Base-by-base conservation (phyloP, 306 rosid species). In the Pterocarpus santalinus region DNA sequence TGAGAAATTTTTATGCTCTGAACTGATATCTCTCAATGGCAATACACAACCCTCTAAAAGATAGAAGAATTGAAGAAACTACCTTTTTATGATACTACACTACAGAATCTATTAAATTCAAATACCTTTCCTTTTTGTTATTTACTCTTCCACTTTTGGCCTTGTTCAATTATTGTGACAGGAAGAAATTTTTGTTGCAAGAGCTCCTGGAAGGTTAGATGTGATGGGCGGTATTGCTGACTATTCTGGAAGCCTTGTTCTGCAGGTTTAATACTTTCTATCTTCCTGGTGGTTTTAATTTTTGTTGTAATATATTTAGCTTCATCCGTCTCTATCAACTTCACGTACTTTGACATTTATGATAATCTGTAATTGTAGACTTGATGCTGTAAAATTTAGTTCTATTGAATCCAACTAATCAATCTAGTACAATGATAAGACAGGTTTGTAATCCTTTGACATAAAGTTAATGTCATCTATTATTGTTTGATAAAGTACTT, bases 151-250 rank as follows among this genome's bases (percentile, higher is more conserved):
- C 66, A 61, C 60, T 73, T 73, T 79, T 67, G 43, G 44, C 43
- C 34, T 39, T 43, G 36, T 69, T 66, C 22, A 55, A 72, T 69
- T 39, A 49, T 56, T 64, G 49, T 85, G 80, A 70, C 88, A 96
- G 99, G 98, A 92, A 80, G 99, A 93, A 36, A 86, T 96, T 80
- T 89, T 89, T 86, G 94, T 96, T 82, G 80, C 99, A 4, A 92
- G 99, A 84, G 99, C 99, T 81, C 99, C 99, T 52, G 98, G 99
- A 79, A 90, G 99, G 77, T 83, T 96, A 81, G 99, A 96, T 77
- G 98, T 93, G 39, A 96, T 96, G 99, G 99, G 99, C 64, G 99
- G 99, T 52, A 96, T 96, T 83, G 99, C 98, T 69, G 99, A 96
- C 86, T 96, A 96, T 82, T 96, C 99, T 60, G 99, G 99, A 82